Conservation (phyloP, 495 filamentous ascomycete species). For the Aspergillus panamensis region DNA sequence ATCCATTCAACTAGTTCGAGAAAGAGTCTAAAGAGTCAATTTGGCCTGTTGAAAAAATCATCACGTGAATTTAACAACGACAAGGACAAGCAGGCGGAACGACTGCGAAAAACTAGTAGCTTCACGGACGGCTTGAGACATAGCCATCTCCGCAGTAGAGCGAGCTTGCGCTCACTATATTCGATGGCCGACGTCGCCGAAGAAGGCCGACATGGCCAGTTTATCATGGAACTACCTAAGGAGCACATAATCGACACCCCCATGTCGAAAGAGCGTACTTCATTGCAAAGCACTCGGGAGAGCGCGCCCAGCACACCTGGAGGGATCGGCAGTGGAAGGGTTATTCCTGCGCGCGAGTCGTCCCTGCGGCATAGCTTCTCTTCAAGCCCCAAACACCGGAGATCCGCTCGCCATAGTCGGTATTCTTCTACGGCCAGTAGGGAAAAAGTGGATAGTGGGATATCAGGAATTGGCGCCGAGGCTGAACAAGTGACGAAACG, state of each 20-base stretch:
- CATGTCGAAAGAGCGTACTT: conserved; percentile 22
- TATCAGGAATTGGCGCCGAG: conserved; percentile 34
- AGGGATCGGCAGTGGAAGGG: conserved; percentile 45
- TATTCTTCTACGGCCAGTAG: conserved; percentile 41
- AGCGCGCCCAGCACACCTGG: conserved; percentile 34
- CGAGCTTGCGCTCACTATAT: conserved; percentile 43
- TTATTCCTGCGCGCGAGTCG: conserved; percentile 65
- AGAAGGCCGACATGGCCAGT: conserved; percentile 28
- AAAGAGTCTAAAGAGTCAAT: conserved; percentile 37
- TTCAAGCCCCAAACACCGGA: conserved; percentile 34
- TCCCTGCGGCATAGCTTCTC: conserved; percentile 57
- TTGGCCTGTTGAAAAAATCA: conserved; percentile 33
- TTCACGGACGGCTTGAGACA: conserved; percentile 38
- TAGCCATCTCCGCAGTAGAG: conserved; percentile 36
- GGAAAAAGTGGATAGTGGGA: conserved; percentile 33
- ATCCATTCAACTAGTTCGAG: conserved; percentile 42
- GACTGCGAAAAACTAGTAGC: conserved; percentile 36
- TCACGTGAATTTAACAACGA: conserved; percentile 40
- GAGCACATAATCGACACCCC: conserved; percentile 24
- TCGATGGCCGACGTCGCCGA: conserved; percentile 47
- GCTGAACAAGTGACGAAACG: conserved; percentile 46
- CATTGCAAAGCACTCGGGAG: conserved; percentile 30
- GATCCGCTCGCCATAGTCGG: conserved; percentile 38
- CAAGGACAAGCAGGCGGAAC: conserved; percentile 34
- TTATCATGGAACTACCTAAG: conserved; percentile 23